Percentiles rank a stretch among this genome's conserved stretches.
Conservation (phyloP, 805 yeast species). For the Ogataea wickerhamii region DNA sequence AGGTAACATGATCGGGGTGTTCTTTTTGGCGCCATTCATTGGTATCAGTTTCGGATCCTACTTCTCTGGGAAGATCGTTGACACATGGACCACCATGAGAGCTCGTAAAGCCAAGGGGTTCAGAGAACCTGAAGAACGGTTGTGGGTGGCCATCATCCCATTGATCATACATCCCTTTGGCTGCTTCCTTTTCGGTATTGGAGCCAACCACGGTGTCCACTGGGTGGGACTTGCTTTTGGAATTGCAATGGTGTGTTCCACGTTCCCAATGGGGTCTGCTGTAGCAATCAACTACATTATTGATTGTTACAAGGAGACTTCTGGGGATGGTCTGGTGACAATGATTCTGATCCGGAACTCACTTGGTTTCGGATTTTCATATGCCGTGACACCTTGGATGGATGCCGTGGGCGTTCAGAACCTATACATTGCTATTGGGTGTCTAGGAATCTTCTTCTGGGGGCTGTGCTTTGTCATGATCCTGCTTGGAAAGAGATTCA, state of each 20-base stretch:
- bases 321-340: slow-evolving; percentile 27
- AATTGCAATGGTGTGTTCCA: slow-evolving; percentile 24
- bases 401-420: slow-evolving; percentile 48
- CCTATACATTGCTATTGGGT: slow-evolving; percentile 51
- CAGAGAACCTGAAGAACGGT: slow-evolving; percentile 41
- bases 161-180: slow-evolving; percentile 36
- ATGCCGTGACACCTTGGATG: slow-evolving; percentile 55
- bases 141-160: slow-evolving; percentile 38
- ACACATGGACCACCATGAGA: slow-evolving; percentile 10
- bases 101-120: slow-evolving; percentile 29
- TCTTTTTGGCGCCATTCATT: slow-evolving; percentile 23
- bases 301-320: slow-evolving; percentile 30
- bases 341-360: slow-evolving; percentile 43
- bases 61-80: slow-evolving; percentile 35
- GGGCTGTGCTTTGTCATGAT: slow-evolving; percentile 22
- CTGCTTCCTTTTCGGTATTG: slow-evolving; percentile 40
- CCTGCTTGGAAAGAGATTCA: slow-evolving; percentile 18
- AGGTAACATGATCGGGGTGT: slow-evolving; percentile 41
- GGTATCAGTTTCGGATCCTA: slow-evolving; percentile 36
- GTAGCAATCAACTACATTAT: slow-evolving; percentile 30
- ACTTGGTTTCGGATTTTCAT: slow-evolving; percentile 55
- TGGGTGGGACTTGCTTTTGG: slow-evolving; percentile 38
- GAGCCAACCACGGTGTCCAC: slow-evolving; percentile 28
- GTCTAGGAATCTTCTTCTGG: slow-evolving; percentile 43
- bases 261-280: slow-evolving; percentile 28